Percentiles rank a stretch among this genome's conserved stretches.
These are phyloP conservation scores for Delitschia confertaspora DNA, from an alignment of 495 filamentous ascomycete species.

Conservation along the genomic window DNA sequence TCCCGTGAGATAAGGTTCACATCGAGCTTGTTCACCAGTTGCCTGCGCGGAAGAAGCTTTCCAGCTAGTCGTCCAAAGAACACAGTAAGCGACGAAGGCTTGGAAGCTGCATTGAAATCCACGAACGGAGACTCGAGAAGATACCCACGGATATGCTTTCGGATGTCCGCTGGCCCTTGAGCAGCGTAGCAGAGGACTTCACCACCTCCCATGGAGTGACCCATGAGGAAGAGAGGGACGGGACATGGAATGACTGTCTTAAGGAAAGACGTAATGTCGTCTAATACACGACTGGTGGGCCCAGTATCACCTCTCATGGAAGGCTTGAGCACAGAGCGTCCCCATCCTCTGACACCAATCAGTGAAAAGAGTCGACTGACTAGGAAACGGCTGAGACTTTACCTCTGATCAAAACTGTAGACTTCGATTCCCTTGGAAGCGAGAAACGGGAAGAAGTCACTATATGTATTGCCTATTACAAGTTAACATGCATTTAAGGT, in stretches of 20 bases:
- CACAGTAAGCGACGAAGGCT: conserved; percentile 51
- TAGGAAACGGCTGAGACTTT: conserved; percentile 1
- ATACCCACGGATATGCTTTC: conserved; percentile 47
- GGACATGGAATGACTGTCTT: conserved; percentile 43
- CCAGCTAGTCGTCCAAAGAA: conserved; percentile 54
- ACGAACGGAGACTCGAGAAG: conserved; percentile 63
- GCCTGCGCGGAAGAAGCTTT: conserved; percentile 51
- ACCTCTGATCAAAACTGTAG: conserved; percentile 69
- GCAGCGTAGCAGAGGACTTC: conserved; percentile 51
- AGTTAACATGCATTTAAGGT: conserved; percentile 4
- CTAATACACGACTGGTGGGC: conserved; percentile 57
- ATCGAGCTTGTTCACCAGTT: conserved; percentile 51
- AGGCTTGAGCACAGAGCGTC: conserved; percentile 40
- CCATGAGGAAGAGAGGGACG: conserved; percentile 71
- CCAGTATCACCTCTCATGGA: conserved; percentile 60
- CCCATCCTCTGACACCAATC: conserved; percentile 42
- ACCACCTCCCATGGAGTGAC: conserved; percentile 80
- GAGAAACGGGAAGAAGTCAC: conserved; percentile 57
- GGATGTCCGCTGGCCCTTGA: conserved; percentile 34
- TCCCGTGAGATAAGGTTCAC: conserved; percentile 54
- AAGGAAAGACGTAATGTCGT: conserved; percentile 65
- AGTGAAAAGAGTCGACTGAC: neutral
- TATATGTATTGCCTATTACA: conserved; percentile 54
- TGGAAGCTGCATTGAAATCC: conserved; percentile 51
- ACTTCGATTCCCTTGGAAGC: conserved; percentile 64